Conservation (phyloP, 179 eudicot genomes). For the Beta lomatogona region DNA sequence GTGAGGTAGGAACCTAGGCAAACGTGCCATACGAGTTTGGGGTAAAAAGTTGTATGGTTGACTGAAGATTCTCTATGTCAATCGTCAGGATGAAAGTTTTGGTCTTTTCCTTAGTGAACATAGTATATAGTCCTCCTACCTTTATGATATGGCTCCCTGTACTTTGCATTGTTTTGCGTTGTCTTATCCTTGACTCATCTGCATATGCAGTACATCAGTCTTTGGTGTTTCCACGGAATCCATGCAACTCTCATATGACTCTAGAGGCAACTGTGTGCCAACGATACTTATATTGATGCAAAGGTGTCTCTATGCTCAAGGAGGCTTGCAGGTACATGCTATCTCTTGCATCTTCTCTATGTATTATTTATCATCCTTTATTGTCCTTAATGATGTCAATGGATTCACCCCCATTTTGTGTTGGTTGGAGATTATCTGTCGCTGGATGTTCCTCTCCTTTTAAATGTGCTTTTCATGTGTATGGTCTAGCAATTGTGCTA, state of each 20-base stretch:
- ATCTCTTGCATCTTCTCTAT: constrained; percentile 1
- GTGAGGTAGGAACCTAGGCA: too few relatives aligned
- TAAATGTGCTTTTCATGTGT: neutral
- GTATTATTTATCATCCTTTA: neutral
- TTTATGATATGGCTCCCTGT: neutral
- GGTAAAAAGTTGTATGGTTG: neutral
- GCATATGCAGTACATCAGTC: constrained; percentile 58
- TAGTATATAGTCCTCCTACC: neutral
- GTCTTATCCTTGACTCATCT: constrained; percentile 12
- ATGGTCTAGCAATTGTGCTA: neutral
- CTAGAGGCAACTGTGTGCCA: constrained; percentile 73
- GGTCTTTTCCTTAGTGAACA: neutral
- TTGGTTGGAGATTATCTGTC: neutral
- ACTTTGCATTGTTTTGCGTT: neutral
- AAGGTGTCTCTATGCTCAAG: constrained; percentile 66
- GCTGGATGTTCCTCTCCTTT: neutral
- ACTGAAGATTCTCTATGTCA: neutral
- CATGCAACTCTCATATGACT: constrained; percentile 64
- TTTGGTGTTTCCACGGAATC: constrained; percentile 77
- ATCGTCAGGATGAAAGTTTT: neutral
- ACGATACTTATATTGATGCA: constrained; percentile 70
- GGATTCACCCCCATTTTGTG: neutral
- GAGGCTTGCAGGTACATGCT: constrained; percentile 56
- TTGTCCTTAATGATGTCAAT: neutral
- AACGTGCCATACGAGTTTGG: too few relatives aligned